Percentiles rank a stretch among this genome's conserved stretches.
Conservation (phyloP, 192 early-diverging fungal genomes). For the Gonapodya prolifera region DNA sequence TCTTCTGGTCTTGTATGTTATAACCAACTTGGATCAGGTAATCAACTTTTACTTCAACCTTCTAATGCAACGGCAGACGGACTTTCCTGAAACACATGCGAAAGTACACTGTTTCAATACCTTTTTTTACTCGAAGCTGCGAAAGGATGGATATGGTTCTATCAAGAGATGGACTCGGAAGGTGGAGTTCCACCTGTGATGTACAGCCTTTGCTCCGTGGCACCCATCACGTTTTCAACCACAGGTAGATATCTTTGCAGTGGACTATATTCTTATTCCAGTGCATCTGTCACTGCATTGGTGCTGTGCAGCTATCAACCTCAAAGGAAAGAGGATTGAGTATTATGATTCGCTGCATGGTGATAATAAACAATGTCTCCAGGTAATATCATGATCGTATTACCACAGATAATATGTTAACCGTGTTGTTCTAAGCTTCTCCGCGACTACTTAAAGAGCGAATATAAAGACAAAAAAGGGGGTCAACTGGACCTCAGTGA, state of each 20-base stretch:
- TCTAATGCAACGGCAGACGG: conserved; percentile 49
- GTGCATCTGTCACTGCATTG: conserved; percentile 72
- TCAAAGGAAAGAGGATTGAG: conserved; percentile 42
- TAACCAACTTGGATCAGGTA: conserved; percentile 18
- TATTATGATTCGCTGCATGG: conserved; percentile 78
- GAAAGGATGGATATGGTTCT: conserved; percentile 50
- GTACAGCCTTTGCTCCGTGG: not conserved
- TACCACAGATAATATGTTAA: not conserved
- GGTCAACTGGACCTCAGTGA: conserved; percentile 36
- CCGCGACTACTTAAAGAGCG: conserved; percentile 54
- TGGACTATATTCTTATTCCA: conserved; percentile 70
- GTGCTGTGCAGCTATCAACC: conserved; percentile 52
- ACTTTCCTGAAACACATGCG: conserved; percentile 26
- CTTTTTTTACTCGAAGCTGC: conserved; percentile 70
- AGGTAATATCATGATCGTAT: conserved; percentile 14
- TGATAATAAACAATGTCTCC: conserved; percentile 35
- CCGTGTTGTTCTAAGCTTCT: conserved; percentile 23
- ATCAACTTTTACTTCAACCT: conserved; percentile 89
- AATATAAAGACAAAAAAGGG: conserved; percentile 61
- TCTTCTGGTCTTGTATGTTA: not conserved
- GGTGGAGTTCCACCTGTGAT: conserved; percentile 16
- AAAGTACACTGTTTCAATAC: conserved; percentile 81
- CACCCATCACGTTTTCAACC: not conserved
- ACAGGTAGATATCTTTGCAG: conserved; percentile 54
- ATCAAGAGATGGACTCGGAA: conserved; percentile 76